Percentiles rank a stretch among this genome's conserved stretches.
phyloP scores from a whole-genome alignment of 2,329 filamentous ascomycete species.

The Colletotrichum horii region DNA sequence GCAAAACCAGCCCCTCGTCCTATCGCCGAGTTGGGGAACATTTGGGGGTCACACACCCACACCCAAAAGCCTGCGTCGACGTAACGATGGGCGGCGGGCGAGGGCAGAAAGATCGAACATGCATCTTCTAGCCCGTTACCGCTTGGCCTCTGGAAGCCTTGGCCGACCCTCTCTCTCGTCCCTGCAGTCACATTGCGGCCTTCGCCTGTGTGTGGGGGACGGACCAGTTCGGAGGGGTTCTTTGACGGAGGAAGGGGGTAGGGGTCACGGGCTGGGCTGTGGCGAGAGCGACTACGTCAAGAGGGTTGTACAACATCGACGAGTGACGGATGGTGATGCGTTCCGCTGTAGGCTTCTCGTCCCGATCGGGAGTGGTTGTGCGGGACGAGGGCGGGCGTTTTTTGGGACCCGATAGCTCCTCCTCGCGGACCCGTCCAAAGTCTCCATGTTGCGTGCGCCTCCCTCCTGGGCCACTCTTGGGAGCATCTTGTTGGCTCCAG shows the following conservation, averaged over 20 bases:
- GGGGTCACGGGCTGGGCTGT: conserved; percentile 7
- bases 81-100: neutral
- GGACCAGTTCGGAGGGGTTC: neutral
- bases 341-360: neutral
- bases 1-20: neutral
- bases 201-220: neutral
- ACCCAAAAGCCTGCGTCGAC: neutral
- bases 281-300: conserved; percentile 18
- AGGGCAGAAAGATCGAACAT: neutral
- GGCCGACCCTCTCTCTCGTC: neutral
- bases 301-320: conserved; percentile 4
- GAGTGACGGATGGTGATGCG: conserved; percentile 9
- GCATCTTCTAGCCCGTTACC: neutral
- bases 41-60: neutral
- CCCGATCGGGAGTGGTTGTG: neutral
- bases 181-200: neutral
- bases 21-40: neutral
- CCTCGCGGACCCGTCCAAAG: neutral
- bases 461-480: neutral
- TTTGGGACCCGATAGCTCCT: neutral
- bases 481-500: neutral
- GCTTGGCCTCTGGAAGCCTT: conserved; percentile 5
- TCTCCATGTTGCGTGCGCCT: neutral
- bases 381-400: neutral
- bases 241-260: neutral